These are phyloP conservation scores for Pyricularia sp. DNA, from an alignment of 2,329 filamentous ascomycete species.

Conservation along the genomic window DNA sequence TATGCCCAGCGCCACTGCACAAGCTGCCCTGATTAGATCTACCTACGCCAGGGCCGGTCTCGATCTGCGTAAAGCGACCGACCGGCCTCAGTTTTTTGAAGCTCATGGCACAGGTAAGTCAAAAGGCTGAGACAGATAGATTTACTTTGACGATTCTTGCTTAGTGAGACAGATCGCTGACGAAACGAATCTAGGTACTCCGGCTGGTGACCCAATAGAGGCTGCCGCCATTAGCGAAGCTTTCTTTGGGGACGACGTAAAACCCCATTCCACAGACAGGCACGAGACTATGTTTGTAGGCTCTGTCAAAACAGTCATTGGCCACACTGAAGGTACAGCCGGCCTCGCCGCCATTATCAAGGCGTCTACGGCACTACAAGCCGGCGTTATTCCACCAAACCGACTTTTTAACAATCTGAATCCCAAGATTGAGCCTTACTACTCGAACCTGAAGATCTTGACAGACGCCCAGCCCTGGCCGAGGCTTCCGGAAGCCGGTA, in stretches of 20 bases:
- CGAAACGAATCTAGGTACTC: conserved; percentile 22
- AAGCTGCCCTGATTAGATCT: conserved; percentile 25
- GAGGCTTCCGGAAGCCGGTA: neutral
- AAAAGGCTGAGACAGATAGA: conserved; percentile 11
- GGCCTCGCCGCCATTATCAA: conserved; percentile 20
- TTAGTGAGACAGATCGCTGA: conserved; percentile 24
- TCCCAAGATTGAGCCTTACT: conserved; percentile 15
- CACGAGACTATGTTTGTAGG: conserved; percentile 14
- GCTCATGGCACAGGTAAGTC: conserved; percentile 15
- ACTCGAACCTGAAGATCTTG: conserved; percentile 14
- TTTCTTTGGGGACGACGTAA: conserved; percentile 11
- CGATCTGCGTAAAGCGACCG: conserved; percentile 15
- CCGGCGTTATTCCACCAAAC: conserved; percentile 15
- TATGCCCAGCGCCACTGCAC: conserved; percentile 31
- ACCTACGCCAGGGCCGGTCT: conserved; percentile 29
- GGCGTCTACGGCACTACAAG: conserved; percentile 13
- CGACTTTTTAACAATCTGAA: conserved; percentile 17
- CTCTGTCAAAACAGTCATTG: conserved; percentile 19
- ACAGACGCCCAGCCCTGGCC: conserved; percentile 3
- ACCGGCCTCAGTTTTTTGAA: conserved; percentile 17
- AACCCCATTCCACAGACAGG: neutral
- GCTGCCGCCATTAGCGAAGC: conserved; percentile 25
- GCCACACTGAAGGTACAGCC: conserved; percentile 14
- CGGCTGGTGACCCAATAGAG: conserved; percentile 30
- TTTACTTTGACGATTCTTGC: neutral